Base-by-base conservation (phyloP, 805 yeast genomes). In the Candida stauntonica region DNA sequence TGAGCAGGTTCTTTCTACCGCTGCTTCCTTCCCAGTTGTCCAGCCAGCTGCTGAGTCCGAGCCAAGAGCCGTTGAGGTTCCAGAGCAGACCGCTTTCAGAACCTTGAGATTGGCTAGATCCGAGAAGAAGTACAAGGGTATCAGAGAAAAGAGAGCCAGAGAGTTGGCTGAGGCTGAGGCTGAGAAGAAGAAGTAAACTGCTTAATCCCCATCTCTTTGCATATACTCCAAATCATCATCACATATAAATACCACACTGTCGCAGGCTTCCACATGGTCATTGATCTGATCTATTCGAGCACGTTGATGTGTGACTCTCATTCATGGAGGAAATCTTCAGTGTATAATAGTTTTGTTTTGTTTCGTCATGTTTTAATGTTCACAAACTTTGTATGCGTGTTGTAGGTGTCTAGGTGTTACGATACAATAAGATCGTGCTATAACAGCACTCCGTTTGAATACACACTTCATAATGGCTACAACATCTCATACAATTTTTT, bases 131-230 rank as follows among this genome's bases (percentile, higher is more conserved):
- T 84, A 77, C 84, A 77, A 71, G 70, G 99, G 99, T 79, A 76
- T 79, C 75, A 88, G 95, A 76, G 98, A 81, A 68, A 93, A 91
- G 94, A 85, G 96, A 77, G 95, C 95, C 64, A 80, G 70, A 67
- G 97, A 89, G 59, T 79, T 79, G 78, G 97, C 96, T 70, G 98
- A 87, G 77, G 98, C 97, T 70, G 99, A 89, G 78, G 95, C 95
- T 75, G 96, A 88, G 66, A 89, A 89, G 91, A 89, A 89, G 89
- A 87, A 87, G 82, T 87, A 86, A 81, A 62, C 55, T 39, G 23
- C 6, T 28, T n/a, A 5, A 7, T 12, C 8, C 11, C 13, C 28
- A 21, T n/a, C 28, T 6, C 6, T 17, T 20, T 32, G 36, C 41
- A 37, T 32, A 37, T 21, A 23, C 7, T 21, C 7, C 24, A 21